Base-by-base conservation (phyloP, 495 filamentous ascomycete species). In the Monascus purpureus region DNA sequence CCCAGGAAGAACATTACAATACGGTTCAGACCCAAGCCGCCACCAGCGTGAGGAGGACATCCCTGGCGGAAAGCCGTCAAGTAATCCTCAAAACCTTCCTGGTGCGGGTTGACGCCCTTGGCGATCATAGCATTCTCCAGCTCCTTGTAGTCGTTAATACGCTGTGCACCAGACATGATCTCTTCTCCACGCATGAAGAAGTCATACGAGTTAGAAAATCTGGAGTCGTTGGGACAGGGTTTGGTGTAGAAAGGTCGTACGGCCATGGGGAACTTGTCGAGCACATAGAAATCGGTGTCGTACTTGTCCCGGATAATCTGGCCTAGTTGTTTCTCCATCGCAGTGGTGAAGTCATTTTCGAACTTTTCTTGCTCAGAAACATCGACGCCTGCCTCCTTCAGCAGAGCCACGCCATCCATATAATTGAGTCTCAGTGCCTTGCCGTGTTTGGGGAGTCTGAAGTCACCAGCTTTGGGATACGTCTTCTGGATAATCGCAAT, bases 121-220 rank as follows among this genome's bases (percentile, higher is more conserved):
- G 59, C 58, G 28, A 62, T 52, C 65, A 93, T 82, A 8, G 72
- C 68, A 6, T 67, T 67, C 47, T 74, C 67, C 25, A 93, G 65
- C 52, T 80, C 68, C 20, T 62, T 65, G 22, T 81, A 68, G 41
- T 80, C 54, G 65, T 93, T 68, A 45, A 93, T 77, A 57, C 84
- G 80, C 64, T 93, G 84, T 17, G 82, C 84, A 31, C 85, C 85
- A 8, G 73, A 80, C 57, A 87, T 72, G 51, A 92, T 86, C 58
- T 88, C 86, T 58, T 93, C 82, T 13, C 82, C 82, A 41, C 86
- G 77, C 79, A 93, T 81, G 68, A 92, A 87, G 67, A 94, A 83
- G 59, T 93, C 85, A 63, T 83, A 94, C 4, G 77, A 80, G 57
- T 92, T 88, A 31, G 74, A 80, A 45, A 83, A 69, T 17, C 65